phyloP scores from a whole-genome alignment of 2,329 filamentous ascomycete species.

The Coniochaeta sp. region DNA sequence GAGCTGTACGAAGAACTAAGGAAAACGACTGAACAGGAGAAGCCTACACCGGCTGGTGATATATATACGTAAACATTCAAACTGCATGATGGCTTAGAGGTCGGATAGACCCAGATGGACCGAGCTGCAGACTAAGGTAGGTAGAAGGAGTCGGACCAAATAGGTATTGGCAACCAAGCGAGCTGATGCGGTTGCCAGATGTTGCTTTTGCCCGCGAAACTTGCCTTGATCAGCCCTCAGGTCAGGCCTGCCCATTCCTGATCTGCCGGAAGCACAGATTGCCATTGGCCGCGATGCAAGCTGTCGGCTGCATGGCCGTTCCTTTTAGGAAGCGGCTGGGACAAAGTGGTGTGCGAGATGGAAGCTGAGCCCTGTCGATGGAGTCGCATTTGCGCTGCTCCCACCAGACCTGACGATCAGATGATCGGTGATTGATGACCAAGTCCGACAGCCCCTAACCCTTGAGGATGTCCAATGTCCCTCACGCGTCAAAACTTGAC shows the following conservation, averaged over 20 bases:
- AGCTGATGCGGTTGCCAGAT: background rate
- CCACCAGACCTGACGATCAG: too few species aligned
- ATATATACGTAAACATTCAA: background rate
- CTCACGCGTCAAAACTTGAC: too few species aligned
- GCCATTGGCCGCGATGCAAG: background rate
- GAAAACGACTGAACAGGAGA: too few species aligned
- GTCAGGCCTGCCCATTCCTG: background rate
- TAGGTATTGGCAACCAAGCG: background rate
- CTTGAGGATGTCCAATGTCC: too few species aligned
- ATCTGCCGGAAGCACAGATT: background rate
- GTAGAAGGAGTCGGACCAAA: background rate
- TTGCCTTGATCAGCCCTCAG: background rate
- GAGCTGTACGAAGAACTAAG: too few species aligned
- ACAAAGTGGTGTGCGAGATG: background rate
- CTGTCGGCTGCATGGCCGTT: background rate
- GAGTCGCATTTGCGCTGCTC: too few species aligned
- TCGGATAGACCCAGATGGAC: background rate
- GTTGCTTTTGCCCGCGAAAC: too few species aligned
- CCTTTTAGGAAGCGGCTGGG: background rate
- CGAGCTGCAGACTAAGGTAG: background rate
- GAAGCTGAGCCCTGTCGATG: background rate
- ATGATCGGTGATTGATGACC: too few species aligned
- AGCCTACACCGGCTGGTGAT: too few species aligned
- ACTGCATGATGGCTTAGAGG: background rate
- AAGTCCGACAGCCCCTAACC: too few species aligned